Base-by-base conservation (phyloP, 108 stramenopile genomes). In the Chaetoceros tenuissimus region DNA sequence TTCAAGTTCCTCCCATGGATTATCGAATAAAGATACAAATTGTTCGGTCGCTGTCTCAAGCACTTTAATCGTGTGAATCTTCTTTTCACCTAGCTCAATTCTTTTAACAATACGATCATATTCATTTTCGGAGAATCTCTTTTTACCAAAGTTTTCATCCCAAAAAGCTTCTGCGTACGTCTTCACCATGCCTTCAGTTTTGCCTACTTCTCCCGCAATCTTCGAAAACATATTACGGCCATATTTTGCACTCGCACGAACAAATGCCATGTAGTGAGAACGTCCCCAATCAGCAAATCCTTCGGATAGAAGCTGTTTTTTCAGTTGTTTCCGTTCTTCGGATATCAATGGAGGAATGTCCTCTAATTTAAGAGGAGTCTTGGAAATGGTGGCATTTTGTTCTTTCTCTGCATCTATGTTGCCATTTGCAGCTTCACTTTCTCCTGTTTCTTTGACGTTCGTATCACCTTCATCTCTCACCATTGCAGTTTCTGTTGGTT, bases 201-300 rank as follows among this genome's bases (percentile, higher is more conserved):
- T 88, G 18, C 82, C 82, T 3, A 89, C 77, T 48, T 92, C 87
- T 47, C 63, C 51, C 46, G 87, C 84, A 57, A 89, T 89, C 44
- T 85, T 86, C 3, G 60, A 24, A 24, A 59, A 60, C 26, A 62
- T 62, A n/a, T 57, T 24, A 8, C 80, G 71, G 29, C 84, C 80
- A 64, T 76, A 72, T 28, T 69, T 66, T 17, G 78, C 80, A 46
- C 84, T 79, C 21, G 77, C 80, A 61, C 81, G 83, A 26, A 94
- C 70, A 65, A 95, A 96, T 7, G 78, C 67, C 28, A 75, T 65
- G 62, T 84, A 96, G 67, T 98, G 81, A 26, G 74, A 67, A 29
- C 93, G 72, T 21, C 60, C 84, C 98, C 98, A 98, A 54, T 77
- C 68, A 22, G 69, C 62, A 64, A 97, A 98, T 24, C 93, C 96